Evolutionary conservation across 2,329 filamentous ascomycete species (phyloP).

Genomic region (Rhinocladiella similis): DNA sequence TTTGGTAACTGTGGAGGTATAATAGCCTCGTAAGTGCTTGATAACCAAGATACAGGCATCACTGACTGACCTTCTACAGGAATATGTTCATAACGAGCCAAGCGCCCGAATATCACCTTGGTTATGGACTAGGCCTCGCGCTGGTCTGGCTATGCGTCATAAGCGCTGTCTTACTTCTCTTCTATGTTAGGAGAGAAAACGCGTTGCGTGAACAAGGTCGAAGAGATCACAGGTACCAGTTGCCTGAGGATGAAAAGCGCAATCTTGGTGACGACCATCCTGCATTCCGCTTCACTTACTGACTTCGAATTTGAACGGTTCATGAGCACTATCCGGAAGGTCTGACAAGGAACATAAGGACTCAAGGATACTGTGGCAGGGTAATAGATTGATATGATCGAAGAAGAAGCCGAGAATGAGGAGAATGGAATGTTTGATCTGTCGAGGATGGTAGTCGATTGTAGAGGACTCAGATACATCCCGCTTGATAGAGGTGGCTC

Average conservation of each 20-base stretch:
- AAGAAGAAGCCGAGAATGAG: too few species aligned
- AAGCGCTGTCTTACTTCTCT: constrained; percentile 33
- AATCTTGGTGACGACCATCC: constrained; percentile 39
- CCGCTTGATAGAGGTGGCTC: too few species aligned
- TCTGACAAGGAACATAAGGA: too few species aligned
- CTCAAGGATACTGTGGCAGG: neutral
- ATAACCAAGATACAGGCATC: neutral
- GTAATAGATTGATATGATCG: neutral
- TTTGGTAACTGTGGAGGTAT: constrained; percentile 37
- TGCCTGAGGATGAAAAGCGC: constrained; percentile 27
- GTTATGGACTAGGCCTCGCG: constrained; percentile 38
- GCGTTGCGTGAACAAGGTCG: constrained; percentile 30
- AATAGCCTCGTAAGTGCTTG: constrained; percentile 31
- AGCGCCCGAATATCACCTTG: constrained; percentile 38
- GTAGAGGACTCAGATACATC: too few species aligned
- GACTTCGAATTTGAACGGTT: neutral
- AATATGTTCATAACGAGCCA: constrained; percentile 42
- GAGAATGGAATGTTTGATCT: too few species aligned
- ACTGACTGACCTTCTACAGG: constrained; percentile 8
- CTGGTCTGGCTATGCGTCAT: constrained; percentile 36
- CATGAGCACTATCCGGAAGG: too few species aligned
- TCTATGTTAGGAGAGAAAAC: constrained; percentile 36
- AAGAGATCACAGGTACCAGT: constrained; percentile 28
- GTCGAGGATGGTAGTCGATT: too few species aligned
- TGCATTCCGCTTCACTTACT: constrained; percentile 36